Evolutionary conservation across 2,329 filamentous ascomycete genomes (phyloP).

Genomic region (Neopestalotiopsis sp.): DNA sequence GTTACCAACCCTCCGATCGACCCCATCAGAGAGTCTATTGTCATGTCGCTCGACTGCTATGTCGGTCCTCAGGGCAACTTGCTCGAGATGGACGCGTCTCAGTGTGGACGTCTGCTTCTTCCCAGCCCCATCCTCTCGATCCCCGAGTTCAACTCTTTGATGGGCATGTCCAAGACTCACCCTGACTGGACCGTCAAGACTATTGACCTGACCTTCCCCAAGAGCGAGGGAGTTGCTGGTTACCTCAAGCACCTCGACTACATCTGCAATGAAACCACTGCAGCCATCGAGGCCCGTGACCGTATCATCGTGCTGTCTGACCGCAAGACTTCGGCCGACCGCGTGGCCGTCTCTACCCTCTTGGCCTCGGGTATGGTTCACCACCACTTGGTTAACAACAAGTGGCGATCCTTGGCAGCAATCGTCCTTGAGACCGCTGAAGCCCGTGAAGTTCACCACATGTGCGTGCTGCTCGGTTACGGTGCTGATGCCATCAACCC

Average conservation of each 20-base stretch:
- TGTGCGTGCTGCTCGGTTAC: slow-evolving; percentile 97
- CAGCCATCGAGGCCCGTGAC: slow-evolving; percentile 82
- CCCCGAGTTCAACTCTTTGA: slow-evolving; percentile 87
- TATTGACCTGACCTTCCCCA: slow-evolving; percentile 93
- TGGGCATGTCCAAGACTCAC: slow-evolving; percentile 75
- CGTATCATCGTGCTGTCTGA: slow-evolving; percentile 90
- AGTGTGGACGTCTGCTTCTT: slow-evolving; percentile 84
- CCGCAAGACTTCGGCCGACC: slow-evolving; percentile 80
- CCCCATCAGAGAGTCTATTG: slow-evolving; percentile 94
- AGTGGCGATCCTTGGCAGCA: slow-evolving; percentile 89
- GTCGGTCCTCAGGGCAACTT: slow-evolving; percentile 95
- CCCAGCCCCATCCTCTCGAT: slow-evolving; percentile 89
- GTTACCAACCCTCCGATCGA: slow-evolving; percentile 98
- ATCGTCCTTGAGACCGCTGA: slow-evolving; percentile 91
- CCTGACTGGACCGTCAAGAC: slow-evolving; percentile 85
- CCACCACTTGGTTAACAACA: slow-evolving; percentile 93
- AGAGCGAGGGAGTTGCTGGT: slow-evolving; percentile 79
- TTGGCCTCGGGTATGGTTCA: slow-evolving; percentile 93
- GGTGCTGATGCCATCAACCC: slow-evolving; percentile 94
- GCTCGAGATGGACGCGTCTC: slow-evolving; percentile 88
- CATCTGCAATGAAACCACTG: slow-evolving; percentile 84
- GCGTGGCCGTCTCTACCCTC: slow-evolving; percentile 84
- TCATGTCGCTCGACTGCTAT: slow-evolving; percentile 97
- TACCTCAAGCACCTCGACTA: slow-evolving; percentile 87
- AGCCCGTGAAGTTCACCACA: slow-evolving; percentile 96